Conservation (phyloP, 2,329 filamentous ascomycete genomes). For the Colletotrichum tropicicola region DNA sequence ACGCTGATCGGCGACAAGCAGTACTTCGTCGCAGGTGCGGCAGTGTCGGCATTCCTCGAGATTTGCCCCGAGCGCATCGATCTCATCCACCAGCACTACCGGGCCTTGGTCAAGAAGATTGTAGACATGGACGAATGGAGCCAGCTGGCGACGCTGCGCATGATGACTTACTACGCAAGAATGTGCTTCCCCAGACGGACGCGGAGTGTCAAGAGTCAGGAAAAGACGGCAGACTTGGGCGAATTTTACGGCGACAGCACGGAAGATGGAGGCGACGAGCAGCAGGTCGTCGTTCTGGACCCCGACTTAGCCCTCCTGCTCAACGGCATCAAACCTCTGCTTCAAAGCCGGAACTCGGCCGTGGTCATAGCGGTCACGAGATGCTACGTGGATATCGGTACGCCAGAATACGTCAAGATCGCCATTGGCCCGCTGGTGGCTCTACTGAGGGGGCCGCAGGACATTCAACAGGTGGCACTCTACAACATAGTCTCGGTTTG, state of each 20-base stretch:
- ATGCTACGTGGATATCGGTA: constrained; percentile 86
- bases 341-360: constrained; percentile 92
- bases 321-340: constrained; percentile 80
- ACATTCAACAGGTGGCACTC: constrained; percentile 89
- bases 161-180: constrained; percentile 87
- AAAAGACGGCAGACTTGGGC: constrained; percentile 58
- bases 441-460: constrained; percentile 82
- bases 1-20: constrained; percentile 87
- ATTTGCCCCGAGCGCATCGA: constrained; percentile 89
- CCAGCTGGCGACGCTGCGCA: constrained; percentile 81
- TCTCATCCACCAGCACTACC: constrained; percentile 90
- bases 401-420: constrained; percentile 75
- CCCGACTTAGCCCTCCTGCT: constrained; percentile 85
- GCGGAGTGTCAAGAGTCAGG: constrained; percentile 59
- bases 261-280: constrained; percentile 49
- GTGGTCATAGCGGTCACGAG: constrained; percentile 89
- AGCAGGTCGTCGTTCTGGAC: constrained; percentile 74
- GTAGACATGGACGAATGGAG: constrained; percentile 99
- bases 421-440: constrained; percentile 88
- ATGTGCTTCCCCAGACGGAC: constrained; percentile 84
- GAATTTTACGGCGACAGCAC: constrained; percentile 83
- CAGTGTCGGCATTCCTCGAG: constrained; percentile 88
- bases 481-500: constrained; percentile 97
- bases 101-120: constrained; percentile 84
- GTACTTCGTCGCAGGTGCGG: constrained; percentile 96